Evolutionary conservation across 2,329 filamentous ascomycete species (phyloP).

Genomic region (Fusarium piperis): DNA sequence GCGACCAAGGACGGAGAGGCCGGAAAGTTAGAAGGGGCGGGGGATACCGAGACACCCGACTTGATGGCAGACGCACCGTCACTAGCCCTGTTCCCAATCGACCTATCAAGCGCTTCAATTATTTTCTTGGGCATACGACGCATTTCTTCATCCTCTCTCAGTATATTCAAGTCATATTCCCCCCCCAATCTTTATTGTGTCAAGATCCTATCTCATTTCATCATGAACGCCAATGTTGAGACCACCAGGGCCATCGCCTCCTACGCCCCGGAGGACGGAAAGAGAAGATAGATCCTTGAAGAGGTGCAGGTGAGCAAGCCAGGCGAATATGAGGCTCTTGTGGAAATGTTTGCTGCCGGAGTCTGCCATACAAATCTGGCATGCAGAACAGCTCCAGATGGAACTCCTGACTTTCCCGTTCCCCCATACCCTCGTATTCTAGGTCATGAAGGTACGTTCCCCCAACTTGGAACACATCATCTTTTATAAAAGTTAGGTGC

Average conservation of each 20-base stretch:
- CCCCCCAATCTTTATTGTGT: background rate
- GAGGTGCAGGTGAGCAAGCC: background rate
- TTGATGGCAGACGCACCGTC: background rate
- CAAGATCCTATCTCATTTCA: background rate
- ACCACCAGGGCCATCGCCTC: slow-evolving; percentile 13
- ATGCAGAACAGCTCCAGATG: slow-evolving; percentile 16
- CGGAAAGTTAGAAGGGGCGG: background rate
- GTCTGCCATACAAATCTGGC: slow-evolving; percentile 19
- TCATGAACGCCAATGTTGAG: background rate
- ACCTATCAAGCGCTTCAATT: background rate
- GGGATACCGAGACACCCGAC: background rate
- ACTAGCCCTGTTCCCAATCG: background rate
- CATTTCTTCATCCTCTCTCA: background rate
- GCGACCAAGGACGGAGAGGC: background rate
- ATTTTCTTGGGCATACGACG: background rate
- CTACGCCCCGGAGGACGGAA: slow-evolving; percentile 8
- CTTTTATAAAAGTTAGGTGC: background rate
- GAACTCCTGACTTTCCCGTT: slow-evolving; percentile 13
- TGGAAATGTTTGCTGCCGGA: slow-evolving; percentile 16
- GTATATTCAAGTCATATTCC: background rate
- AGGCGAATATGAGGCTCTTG: slow-evolving; percentile 10
- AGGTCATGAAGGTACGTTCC: background rate
- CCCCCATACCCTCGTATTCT: slow-evolving; percentile 15
- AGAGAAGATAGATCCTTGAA: slow-evolving; percentile 11
- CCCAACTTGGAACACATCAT: background rate